Evolutionary conservation across 768 basidiomycete genomes (phyloP).

Genomic region (Botryobasidium botryosum): DNA sequence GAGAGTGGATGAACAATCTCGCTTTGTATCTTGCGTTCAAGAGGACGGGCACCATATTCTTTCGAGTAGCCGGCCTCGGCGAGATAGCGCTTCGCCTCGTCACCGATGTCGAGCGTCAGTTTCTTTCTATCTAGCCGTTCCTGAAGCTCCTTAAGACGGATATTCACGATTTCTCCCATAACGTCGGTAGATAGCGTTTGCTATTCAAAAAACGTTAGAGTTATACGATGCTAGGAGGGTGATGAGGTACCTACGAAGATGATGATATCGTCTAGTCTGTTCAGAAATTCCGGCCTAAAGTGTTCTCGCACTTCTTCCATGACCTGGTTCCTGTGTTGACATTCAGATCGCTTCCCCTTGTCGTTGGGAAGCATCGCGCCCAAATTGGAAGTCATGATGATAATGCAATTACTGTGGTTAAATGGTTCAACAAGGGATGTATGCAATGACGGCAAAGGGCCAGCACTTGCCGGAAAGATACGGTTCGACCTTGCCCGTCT

Average conservation of each 20-base stretch:
- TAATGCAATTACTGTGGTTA: constrained; percentile 75
- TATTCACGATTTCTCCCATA: constrained; percentile 70
- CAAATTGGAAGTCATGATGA: constrained; percentile 87
- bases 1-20: constrained; percentile 85
- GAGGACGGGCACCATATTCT: constrained; percentile 79
- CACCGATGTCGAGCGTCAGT: constrained; percentile 60
- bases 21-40: constrained; percentile 78
- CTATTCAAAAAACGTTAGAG: constrained; percentile 25
- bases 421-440: neutral
- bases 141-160: constrained; percentile 74
- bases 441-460: neutral
- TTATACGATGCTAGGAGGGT: neutral
- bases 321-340: constrained; percentile 47
- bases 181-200: constrained; percentile 56
- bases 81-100: constrained; percentile 55
- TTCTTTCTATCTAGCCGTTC: constrained; percentile 61
- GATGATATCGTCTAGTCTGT: constrained; percentile 71
- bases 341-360: constrained; percentile 47
- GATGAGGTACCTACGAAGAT: neutral
- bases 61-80: constrained; percentile 61
- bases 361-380: constrained; percentile 67
- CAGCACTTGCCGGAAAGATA: neutral
- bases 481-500: constrained; percentile 3
- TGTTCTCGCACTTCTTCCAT: constrained; percentile 63
- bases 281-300: constrained; percentile 86